Conservation (phyloP, 768 basidiomycete species). For the Mycena vitilis region DNA sequence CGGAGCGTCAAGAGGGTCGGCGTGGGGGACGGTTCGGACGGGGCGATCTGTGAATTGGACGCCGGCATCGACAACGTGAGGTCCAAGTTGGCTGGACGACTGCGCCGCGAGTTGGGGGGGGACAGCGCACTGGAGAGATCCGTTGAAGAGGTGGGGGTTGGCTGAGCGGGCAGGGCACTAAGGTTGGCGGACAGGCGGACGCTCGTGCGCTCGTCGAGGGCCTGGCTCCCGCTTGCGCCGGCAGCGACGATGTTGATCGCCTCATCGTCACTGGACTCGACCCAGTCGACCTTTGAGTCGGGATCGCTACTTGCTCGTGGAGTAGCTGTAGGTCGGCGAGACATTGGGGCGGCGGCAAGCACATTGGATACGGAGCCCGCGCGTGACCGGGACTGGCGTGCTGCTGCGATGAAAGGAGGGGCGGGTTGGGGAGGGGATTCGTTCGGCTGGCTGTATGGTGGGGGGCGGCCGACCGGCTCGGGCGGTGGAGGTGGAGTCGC, state of each 20-base stretch:
- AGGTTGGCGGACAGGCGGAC: slow-evolving; percentile 53
- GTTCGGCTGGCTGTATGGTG: slow-evolving; percentile 64
- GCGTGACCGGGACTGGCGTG: slow-evolving; percentile 55
- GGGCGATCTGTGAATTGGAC: slow-evolving; percentile 43
- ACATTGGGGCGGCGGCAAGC: slow-evolving; percentile 58
- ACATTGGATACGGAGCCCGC: slow-evolving; percentile 71
- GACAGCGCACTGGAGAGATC: slow-evolving; percentile 25
- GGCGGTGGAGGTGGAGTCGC: slow-evolving; percentile 39
- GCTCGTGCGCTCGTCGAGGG: slow-evolving; percentile 87
- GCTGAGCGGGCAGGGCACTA: slow-evolving; percentile 42
- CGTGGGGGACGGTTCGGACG: slow-evolving; percentile 67
- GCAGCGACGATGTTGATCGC: slow-evolving; percentile 87
- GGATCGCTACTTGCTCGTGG: slow-evolving; percentile 48
- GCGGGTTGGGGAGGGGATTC: slow-evolving; percentile 41
- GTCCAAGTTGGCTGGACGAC: slow-evolving; percentile 77
- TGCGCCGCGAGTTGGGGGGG: slow-evolving; percentile 53
- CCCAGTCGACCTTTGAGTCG: slow-evolving; percentile 75
- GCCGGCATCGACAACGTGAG: slow-evolving; percentile 55
- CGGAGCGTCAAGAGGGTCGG: slow-evolving; percentile 73
- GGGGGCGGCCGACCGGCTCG: slow-evolving; percentile 67
- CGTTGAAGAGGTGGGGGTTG: slow-evolving; percentile 40
- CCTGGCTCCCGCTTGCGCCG: slow-evolving; percentile 83
- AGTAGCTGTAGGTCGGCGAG: slow-evolving; percentile 48
- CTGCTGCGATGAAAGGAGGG: slow-evolving; percentile 52
- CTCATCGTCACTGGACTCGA: slow-evolving; percentile 87